These are phyloP conservation scores for Cladosporium sp. DNA, from an alignment of 2,329 filamentous ascomycete genomes.

Conservation along the genomic window DNA sequence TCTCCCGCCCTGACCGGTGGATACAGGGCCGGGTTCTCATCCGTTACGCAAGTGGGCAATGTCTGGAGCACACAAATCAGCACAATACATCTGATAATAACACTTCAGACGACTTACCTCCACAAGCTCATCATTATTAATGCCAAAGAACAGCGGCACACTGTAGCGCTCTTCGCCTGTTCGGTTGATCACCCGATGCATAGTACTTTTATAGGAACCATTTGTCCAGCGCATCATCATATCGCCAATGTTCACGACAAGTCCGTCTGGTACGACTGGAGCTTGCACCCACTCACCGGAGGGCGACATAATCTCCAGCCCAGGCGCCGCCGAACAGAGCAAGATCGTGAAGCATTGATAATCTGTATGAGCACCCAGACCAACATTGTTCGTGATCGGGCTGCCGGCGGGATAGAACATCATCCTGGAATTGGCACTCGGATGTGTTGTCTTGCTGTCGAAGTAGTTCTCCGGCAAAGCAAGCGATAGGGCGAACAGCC, in stretches of 20 bases:
- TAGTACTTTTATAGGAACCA: conserved; percentile 45
- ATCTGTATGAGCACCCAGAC: conserved; percentile 41
- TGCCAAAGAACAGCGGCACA: conserved; percentile 51
- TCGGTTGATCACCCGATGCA: conserved; percentile 49
- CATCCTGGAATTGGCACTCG: conserved; percentile 43
- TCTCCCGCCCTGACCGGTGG: background rate
- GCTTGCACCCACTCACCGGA: conserved; percentile 47
- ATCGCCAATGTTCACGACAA: conserved; percentile 54
- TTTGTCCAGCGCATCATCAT: conserved; percentile 53
- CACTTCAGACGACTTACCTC: conserved; percentile 26
- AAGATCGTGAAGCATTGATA: conserved; percentile 36
- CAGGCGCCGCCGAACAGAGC: conserved; percentile 29
- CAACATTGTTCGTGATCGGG: conserved; percentile 35
- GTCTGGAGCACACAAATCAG: background rate
- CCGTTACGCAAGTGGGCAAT: background rate
- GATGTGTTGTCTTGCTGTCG: conserved; percentile 42
- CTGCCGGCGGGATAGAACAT: conserved; percentile 40
- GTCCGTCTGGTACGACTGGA: conserved; percentile 46
- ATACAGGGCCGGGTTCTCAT: background rate
- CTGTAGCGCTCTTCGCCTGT: conserved; percentile 42
- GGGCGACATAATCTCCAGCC: conserved; percentile 36
- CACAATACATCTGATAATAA: background rate
- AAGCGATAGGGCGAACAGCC: conserved; percentile 43
- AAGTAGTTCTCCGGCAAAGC: conserved; percentile 42
- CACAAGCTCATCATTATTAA: conserved; percentile 43